Conservation (phyloP, 805 yeast genomes). For the Cyberlindnera maritima region DNA sequence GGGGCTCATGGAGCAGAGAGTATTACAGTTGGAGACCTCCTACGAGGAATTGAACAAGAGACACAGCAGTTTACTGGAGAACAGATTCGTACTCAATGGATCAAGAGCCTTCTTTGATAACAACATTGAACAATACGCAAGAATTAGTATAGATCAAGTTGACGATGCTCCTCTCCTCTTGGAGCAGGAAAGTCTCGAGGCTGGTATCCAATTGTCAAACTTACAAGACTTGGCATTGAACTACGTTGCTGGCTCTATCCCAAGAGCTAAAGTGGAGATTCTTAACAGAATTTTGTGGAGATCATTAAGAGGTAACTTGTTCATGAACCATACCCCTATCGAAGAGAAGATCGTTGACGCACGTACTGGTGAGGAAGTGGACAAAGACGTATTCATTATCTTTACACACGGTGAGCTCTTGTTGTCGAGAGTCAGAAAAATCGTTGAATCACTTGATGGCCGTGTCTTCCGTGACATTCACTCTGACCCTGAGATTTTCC, state of each 20-base stretch:
- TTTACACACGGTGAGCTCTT: conserved; percentile 88
- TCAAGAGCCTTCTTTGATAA: conserved; percentile 47
- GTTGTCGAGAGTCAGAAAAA: conserved; percentile 68
- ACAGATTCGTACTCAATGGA: conserved; percentile 57
- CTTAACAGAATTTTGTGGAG: conserved; percentile 89
- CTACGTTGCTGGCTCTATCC: conserved; percentile 70
- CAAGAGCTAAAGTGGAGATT: conserved; percentile 62
- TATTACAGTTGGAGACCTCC: conserved; percentile 67
- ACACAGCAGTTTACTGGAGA: conserved; percentile 67
- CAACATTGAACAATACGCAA: conserved; percentile 30
- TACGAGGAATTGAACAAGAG: conserved; percentile 59
- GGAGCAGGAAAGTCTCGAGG: conserved; percentile 36
- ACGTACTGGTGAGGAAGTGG: conserved; percentile 51
- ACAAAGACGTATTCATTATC: conserved; percentile 80
- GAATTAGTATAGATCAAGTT: conserved; percentile 34
- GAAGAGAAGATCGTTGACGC: conserved; percentile 65
- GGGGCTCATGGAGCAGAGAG: conserved; percentile 67
- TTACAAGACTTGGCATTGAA: conserved; percentile 26
- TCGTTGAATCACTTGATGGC: conserved; percentile 90
- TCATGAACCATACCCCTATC: conserved; percentile 70
- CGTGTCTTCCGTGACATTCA: conserved; percentile 54
- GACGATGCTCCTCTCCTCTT: conserved; percentile 39
- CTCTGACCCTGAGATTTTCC: conserved; percentile 36
- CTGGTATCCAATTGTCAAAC: conserved; percentile 30
- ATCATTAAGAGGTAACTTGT: conserved; percentile 87